These are phyloP conservation scores for Coffea canephora DNA, from an alignment of 257 asterid species.

Conservation along the genomic window DNA sequence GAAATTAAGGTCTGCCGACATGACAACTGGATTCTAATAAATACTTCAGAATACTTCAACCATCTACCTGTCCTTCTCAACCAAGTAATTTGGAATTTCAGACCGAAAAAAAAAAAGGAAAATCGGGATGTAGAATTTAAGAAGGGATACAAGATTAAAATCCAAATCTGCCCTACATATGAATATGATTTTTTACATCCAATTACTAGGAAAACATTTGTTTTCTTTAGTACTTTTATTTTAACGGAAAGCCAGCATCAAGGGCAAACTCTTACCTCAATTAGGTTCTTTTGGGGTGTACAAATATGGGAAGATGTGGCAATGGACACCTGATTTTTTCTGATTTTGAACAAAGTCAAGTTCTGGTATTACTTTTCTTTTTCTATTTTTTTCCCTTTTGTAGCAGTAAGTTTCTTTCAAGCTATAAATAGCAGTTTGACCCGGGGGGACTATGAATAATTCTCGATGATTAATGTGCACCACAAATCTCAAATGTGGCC, in stretches of 20 bases:
- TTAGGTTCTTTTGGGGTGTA: not conserved
- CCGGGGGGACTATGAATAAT: conserved; percentile 3
- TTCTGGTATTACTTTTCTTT: too few relatives aligned
- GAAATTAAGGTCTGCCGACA: not conserved
- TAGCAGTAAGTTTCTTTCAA: conserved; percentile 15
- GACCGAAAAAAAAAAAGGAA: not conserved
- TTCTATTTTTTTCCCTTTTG: too few relatives aligned
- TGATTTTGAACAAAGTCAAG: not conserved
- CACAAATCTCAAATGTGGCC: conserved; percentile 17
- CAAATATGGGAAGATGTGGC: not conserved
- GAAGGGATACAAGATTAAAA: too few relatives aligned
- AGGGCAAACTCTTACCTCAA: not conserved
- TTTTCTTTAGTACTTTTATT: too few relatives aligned
- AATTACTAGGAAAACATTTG: not conserved
- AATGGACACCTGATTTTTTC: not conserved
- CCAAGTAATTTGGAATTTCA: not conserved
- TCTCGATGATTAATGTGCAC: conserved; percentile 3
- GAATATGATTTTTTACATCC: not conserved
- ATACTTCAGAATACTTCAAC: too few relatives aligned
- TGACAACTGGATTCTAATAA: not conserved
- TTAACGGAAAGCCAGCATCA: not conserved
- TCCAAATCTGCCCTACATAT: too few relatives aligned
- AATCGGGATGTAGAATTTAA: too few relatives aligned
- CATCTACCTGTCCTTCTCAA: not conserved
- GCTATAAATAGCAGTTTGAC: conserved; percentile 22